A percentile compares a stretch with the other conserved stretches of the same genome.
Evolutionary conservation across 2,329 filamentous ascomycete species (phyloP).

Genomic region (Colletotrichum sp.): DNA sequence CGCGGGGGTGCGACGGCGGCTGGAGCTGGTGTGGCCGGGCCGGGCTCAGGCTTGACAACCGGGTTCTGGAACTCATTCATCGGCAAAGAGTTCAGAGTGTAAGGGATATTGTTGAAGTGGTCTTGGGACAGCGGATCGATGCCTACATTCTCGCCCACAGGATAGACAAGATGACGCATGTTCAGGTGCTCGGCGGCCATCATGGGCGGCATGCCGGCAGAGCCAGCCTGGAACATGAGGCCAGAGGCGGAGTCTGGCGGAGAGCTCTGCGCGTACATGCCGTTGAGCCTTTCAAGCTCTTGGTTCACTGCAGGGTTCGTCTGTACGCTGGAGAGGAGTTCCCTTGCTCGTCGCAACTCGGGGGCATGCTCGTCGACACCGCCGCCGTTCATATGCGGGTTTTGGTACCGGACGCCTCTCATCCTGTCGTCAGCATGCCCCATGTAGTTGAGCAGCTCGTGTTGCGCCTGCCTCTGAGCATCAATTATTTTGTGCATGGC

Average conservation of each 20-base stretch:
- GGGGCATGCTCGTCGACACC: conserved; percentile 53
- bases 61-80: conserved; percentile 45
- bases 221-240: conserved; percentile 62
- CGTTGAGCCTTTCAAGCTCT: conserved; percentile 61
- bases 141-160: conserved; percentile 86
- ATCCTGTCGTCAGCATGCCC: conserved; percentile 53
- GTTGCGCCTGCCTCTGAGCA: conserved; percentile 61
- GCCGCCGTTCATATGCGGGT: conserved; percentile 39
- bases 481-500: conserved; percentile 66
- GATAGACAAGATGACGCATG: conserved; percentile 78
- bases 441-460: conserved; percentile 62
- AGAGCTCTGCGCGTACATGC: conserved; percentile 55
- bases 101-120: conserved; percentile 93
- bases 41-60: conserved; percentile 21
- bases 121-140: conserved; percentile 96
- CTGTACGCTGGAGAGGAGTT: conserved; percentile 58
- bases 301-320: conserved; percentile 58
- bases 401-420: conserved; percentile 44
- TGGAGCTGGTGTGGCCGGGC: conserved; percentile 18
- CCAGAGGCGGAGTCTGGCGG: conserved; percentile 58
- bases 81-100: conserved; percentile 68
- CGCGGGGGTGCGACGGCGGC: conserved; percentile 27
- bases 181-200: conserved; percentile 62
- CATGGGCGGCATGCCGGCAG: conserved; percentile 38
- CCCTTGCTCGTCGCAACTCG: conserved; percentile 61